Conservation (phyloP, 2,329 filamentous ascomycete genomes). For the Fusarium foetens region DNA sequence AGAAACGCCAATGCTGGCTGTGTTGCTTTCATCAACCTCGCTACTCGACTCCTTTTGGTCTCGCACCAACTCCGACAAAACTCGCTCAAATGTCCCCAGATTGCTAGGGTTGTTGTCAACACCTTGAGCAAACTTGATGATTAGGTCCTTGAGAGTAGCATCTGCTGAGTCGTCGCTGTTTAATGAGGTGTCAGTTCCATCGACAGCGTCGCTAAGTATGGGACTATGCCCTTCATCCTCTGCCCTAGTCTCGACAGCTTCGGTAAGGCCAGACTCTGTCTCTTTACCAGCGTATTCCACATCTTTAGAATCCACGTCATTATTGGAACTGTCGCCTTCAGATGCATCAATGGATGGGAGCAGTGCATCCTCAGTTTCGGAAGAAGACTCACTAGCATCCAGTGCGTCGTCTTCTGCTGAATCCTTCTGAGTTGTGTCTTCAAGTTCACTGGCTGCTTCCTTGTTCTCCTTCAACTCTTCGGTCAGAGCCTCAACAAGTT, state of each 20-base stretch:
- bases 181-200: not conserved
- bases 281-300: not conserved
- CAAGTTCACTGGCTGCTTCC: slow-evolving; percentile 32
- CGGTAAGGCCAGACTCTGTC: not conserved
- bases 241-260: not conserved
- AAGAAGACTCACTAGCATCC: not conserved
- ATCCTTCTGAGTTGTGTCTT: slow-evolving; percentile 14
- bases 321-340: not conserved
- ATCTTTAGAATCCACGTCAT: not conserved
- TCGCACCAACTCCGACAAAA: slow-evolving; percentile 60
- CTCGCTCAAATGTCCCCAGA: slow-evolving; percentile 61
- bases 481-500: slow-evolving; percentile 61
- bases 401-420: not conserved
- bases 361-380: not conserved
- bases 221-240: slow-evolving; percentile 1
- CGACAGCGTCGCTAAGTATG: not conserved
- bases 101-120: slow-evolving; percentile 55
- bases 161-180: slow-evolving; percentile 11
- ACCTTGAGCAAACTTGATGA: slow-evolving; percentile 61
- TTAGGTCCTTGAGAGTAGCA: slow-evolving; percentile 58
- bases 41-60: slow-evolving; percentile 46
- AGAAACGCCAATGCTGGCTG: not conserved
- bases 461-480: slow-evolving; percentile 45
- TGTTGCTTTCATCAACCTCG: slow-evolving; percentile 16
- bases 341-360: not conserved